Evolutionary conservation across 2,329 filamentous ascomycete species (phyloP).

Genomic region (Trichoderma polysporum): DNA sequence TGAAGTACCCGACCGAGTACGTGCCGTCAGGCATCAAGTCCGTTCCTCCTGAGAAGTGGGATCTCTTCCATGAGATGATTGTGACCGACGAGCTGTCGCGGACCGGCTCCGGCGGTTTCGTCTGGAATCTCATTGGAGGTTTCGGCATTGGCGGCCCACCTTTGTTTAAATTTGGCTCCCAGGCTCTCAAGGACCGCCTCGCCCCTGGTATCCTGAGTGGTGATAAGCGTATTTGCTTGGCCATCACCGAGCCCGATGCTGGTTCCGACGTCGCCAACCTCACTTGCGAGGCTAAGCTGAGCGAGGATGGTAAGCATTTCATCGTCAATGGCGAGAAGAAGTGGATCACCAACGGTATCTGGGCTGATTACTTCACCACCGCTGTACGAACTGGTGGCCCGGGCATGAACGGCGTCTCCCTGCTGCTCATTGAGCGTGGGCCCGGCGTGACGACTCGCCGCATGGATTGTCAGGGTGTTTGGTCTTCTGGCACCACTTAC

Average conservation of each 20-base stretch:
- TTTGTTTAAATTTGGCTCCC: slow-evolving; percentile 86
- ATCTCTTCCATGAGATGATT: slow-evolving; percentile 96
- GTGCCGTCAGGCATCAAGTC: slow-evolving; percentile 63
- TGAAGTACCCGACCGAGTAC: slow-evolving; percentile 76
- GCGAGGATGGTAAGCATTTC: slow-evolving; percentile 95
- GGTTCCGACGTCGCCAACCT: slow-evolving; percentile 94
- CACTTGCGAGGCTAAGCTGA: slow-evolving; percentile 92
- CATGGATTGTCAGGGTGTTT: slow-evolving; percentile 99
- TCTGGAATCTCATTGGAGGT: slow-evolving; percentile 97
- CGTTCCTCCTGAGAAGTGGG: slow-evolving; percentile 87
- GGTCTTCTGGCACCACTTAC: slow-evolving; percentile 93
- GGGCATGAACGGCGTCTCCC: slow-evolving; percentile 89
- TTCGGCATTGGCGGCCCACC: slow-evolving; percentile 94
- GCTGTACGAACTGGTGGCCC: slow-evolving; percentile 85
- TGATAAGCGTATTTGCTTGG: slow-evolving; percentile 95
- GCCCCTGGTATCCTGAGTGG: slow-evolving; percentile 83
- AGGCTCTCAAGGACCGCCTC: slow-evolving; percentile 81
- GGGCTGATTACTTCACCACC: slow-evolving; percentile 96
- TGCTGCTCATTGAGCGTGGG: slow-evolving; percentile 87
- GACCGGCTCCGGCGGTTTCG: slow-evolving; percentile 83
- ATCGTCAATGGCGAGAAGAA: slow-evolving; percentile 99
- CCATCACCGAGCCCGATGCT: slow-evolving; percentile 95
- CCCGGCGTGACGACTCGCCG: slow-evolving; percentile 88
- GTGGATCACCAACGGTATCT: slow-evolving; percentile 98
- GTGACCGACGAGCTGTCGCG: slow-evolving; percentile 93